phyloP scores from a whole-genome alignment of 106 monocot species.

The Triglochin maritima region DNA sequence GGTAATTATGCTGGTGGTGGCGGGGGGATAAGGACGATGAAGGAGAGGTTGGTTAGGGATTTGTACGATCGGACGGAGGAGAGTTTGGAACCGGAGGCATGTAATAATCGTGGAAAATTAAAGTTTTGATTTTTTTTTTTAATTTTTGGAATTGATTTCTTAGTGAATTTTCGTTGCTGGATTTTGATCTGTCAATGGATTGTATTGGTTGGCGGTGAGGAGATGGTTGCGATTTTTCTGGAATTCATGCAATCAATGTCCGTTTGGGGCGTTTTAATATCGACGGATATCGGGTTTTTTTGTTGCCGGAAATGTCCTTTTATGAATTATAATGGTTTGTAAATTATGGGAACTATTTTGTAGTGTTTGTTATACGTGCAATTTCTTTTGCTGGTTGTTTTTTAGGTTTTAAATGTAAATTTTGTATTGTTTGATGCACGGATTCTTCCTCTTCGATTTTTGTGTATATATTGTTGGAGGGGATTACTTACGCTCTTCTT shows the following conservation, averaged over 20 bases:
- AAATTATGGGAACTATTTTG: not conserved
- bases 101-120: slow-evolving; percentile 16
- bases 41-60: slow-evolving; percentile 18
- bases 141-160: not conserved
- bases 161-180: not conserved
- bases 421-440: not conserved
- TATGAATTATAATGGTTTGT: not conserved
- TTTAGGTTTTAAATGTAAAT: not conserved
- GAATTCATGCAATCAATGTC: not conserved
- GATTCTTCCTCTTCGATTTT: not conserved
- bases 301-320: not conserved
- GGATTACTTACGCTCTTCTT: not conserved
- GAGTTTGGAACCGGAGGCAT: slow-evolving; percentile 32
- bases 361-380: not conserved
- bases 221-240: not conserved
- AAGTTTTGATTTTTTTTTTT: not conserved
- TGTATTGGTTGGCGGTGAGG: not conserved
- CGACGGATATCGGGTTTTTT: not conserved
- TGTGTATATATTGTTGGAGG: not conserved
- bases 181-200: not conserved
- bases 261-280: not conserved
- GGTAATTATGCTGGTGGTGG: not conserved
- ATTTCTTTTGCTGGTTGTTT: not conserved
- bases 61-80: slow-evolving; percentile 29
- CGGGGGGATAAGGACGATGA: not conserved